Base-by-base conservation (phyloP, 495 filamentous ascomycete genomes). In the Aspergillus biplanus region DNA sequence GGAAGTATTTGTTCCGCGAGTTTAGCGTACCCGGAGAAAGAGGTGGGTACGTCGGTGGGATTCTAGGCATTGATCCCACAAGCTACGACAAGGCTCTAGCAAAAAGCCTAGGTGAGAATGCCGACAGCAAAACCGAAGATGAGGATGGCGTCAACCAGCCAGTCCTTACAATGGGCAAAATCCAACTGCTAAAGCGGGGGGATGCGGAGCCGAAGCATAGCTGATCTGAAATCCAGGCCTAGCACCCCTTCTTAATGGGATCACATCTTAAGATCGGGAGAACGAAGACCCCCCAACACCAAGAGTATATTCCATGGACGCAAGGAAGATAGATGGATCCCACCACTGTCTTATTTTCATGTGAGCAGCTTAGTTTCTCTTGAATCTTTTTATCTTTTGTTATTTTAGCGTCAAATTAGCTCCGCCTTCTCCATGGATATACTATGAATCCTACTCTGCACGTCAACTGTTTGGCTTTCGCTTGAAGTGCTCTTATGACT, bases 1-100 rank as follows among this genome's bases (percentile, higher is more conserved):
- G 93, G 93, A 88, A 90, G 62, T 98, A 97, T 67, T 89, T 93
- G 0, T 99, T 92, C 74, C 89, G 93, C 42, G 96, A 99, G 75
- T 99, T 99, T 74, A 93, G 90, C 50, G 94, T 97, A 7, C 91
- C 92, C 4, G 96, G 96, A 3, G 96, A 98, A 70, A 80, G 91
- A 35, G 81, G 82, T 16, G 80, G 80, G 12, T 92, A 92, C 69
- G 89, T 96, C 66, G 94, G 94, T 21, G 96, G 95, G 2, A 97
- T 99, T 58, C 78, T 99, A 48, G 95, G 96, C 8, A 92, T 99
- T 64, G 94, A 97, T 75, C 90, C 93, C 3, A 85, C 86, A 61
- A 96, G 90, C 73, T 97, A 90, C 79, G 95, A 97, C 72, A 92
- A 89, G 77, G 83, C 71, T 9, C 47, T 80, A 15, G 73, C 73